Base-by-base conservation (phyloP, 192 early-diverging fungal genomes). In the Diversispora epigaea region DNA sequence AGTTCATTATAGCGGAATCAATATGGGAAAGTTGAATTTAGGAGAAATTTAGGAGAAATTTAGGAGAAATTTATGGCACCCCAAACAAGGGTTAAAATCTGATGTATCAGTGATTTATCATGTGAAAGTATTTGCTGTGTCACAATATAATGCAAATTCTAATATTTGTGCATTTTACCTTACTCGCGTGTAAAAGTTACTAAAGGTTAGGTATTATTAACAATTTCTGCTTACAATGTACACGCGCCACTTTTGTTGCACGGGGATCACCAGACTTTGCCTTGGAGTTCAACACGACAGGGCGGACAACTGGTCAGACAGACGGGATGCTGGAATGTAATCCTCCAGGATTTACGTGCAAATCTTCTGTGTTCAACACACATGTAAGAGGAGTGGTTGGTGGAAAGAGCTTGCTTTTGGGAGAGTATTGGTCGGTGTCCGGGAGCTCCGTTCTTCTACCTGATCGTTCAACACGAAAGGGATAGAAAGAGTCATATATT, bases 351-450 rank as follows among this genome's bases (percentile, higher is more conserved):
- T 68, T 68, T 68, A 68, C 67, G 45, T 68, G 67, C 67, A 68
- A 68, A 68, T 68, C 67, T 68, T 68, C 67, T 19, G 67, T 68
- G 67, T 68, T 68, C 67, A 68, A 68, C 67, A 68, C 67, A 68
- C 45, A 19, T 68, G 67, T 68, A 68, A 68, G 67, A 68, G 41
- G 45, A 68, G 46, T 41, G 67, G 67, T 68, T 68, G 41, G 67
- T 46, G 67, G 67, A 68, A 68, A 68, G 67, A 47, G 44, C 22
- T 47, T 47, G 14, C 45, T 68, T 68, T 32, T 45, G 67, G 67
- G 63, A 45, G 67, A 47, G 67, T 68, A 19, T 68, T 68, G 41
- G 63, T 65, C 63, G 6, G 58, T 60, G 58, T 60, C n/a, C 63
- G 40, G 63, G 63, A 65, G 63, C 22, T 65, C 41, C n/a, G 41